A percentile compares a stretch with the other conserved stretches of the same genome.
phyloP scores from a whole-genome alignment of 2,329 filamentous ascomycete species.

The Seiridium unicorne region DNA sequence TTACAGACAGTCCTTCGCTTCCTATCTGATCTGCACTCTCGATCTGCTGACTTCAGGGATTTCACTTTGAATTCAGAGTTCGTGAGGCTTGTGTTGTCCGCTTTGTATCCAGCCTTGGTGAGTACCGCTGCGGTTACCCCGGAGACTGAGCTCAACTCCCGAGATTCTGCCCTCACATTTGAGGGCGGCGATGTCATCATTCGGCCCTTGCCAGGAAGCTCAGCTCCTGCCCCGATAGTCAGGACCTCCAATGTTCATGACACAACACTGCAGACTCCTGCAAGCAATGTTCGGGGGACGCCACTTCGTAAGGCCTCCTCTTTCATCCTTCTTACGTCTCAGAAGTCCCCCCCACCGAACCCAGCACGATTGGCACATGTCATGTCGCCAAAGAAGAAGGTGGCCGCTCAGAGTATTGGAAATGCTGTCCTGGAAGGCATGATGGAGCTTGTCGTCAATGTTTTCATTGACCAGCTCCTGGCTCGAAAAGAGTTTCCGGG shows the following conservation, averaged over 20 bases:
- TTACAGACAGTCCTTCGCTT: conserved; percentile 78
- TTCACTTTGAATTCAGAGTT: conserved; percentile 81
- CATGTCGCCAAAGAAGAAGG: conserved; percentile 57
- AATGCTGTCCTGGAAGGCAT: conserved; percentile 74
- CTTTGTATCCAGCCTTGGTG: conserved; percentile 85
- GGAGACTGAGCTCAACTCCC: conserved; percentile 82
- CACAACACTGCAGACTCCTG: conserved; percentile 38
- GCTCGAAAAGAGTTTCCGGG: conserved; percentile 87
- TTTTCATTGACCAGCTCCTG: conserved; percentile 85
- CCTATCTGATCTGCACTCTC: conserved; percentile 73
- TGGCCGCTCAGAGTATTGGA: conserved; percentile 51
- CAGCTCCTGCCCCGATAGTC: conserved; percentile 66
- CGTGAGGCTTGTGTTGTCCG: conserved; percentile 72
- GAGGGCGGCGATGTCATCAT: conserved; percentile 84
- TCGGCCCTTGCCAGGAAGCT: conserved; percentile 65
- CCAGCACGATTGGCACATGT: conserved; percentile 62
- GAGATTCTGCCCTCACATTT: conserved; percentile 77
- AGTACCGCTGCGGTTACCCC: conserved; percentile 81
- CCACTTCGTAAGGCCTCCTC: conserved; percentile 80
- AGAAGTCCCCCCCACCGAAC: conserved; percentile 59
- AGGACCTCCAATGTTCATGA: conserved; percentile 64
- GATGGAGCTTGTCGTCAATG: conserved; percentile 71
- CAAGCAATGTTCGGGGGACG: conserved; percentile 46
- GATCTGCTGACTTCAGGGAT: conserved; percentile 76
- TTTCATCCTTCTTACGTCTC: conserved; percentile 81